Evolutionary conservation across 2,329 filamentous ascomycete species (phyloP), one percentile per base, ranked within the genome.

Genomic region (Sporothrix pallida): DNA sequence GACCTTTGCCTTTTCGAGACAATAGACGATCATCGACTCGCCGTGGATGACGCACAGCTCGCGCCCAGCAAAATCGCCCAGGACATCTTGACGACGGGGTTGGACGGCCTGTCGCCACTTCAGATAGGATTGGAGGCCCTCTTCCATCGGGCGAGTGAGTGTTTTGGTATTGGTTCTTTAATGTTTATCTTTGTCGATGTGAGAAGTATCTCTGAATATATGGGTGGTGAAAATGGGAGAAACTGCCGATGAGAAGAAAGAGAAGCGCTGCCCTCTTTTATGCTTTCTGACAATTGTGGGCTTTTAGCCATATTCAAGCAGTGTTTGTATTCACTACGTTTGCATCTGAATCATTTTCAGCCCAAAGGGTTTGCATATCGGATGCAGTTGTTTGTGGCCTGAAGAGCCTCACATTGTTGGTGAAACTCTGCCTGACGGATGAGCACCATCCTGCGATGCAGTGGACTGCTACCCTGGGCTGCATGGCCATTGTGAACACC

Each of bases 11-110:
- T 91, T 85, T n/a, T 83, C 82, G 67, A 94, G 87, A 77, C 87
- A 91, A 74, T 92, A 82, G 7, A 89, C 82, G 12, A 94, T 82
- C n/a, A 94, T 80, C 0, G 91, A 91, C 78, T 95, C 91, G 44
- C 92, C 92, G 76, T 94, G 91, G 44, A 94, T 86, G 26, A 91
- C 83, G 79, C 94, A 94, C 12, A 91, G 84, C 78, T 93, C 92
- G 74, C 88, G 89, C 26, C 92, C 92, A 3, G 91, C 91, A 81
- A 92, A 94, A 79, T 94, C 92, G 56, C 92, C 91, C 3, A 94
- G 88, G 2, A 94, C 86, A 77, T 93, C 90, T 42, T 92, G 85
- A n/a, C 75, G 71, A 7, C 48, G 73, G 17, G 65, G 65, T 20
- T 54, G 65, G 7, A n/a, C 65, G 23, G 17, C 15, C 12, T 69